Conservation (phyloP, 1,284 basidiomycete species). For the Xerocomus minutiporus region DNA sequence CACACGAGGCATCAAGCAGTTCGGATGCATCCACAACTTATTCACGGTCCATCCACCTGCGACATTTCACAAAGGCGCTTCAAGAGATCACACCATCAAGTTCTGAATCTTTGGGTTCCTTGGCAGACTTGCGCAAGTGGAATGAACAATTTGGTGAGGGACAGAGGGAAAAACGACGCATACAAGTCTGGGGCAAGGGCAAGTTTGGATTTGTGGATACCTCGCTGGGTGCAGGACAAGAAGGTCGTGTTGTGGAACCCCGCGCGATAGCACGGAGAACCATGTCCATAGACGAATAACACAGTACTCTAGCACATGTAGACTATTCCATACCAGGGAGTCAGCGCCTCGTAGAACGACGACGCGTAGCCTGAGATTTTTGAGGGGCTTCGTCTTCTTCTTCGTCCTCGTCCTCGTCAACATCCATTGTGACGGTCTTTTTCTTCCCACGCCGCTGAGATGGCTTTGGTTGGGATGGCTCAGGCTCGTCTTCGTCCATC, state of each 20-base stretch:
- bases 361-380: conserved; percentile 23
- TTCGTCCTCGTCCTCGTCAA: conserved; percentile 36
- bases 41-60: conserved; percentile 46
- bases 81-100: conserved; percentile 84
- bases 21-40: conserved; percentile 8
- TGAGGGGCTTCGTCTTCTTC: conserved; percentile 28
- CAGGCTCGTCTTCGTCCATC: conserved; percentile 34
- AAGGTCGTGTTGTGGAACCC: conserved; percentile 40
- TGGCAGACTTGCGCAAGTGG: conserved; percentile 84
- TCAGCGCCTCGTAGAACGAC: conserved; percentile 23
- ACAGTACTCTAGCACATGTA: conserved; percentile 14
- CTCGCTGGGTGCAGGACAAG: conserved; percentile 30
- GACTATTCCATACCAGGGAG: background rate
- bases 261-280: conserved; percentile 14
- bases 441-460: conserved; percentile 31
- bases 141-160: conserved; percentile 90
- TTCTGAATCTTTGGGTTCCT: conserved; percentile 74
- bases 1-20: conserved; percentile 5
- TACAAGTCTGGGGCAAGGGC: conserved; percentile 71
- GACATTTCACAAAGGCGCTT: conserved; percentile 78
- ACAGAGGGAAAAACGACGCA: conserved; percentile 51
- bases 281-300: conserved; percentile 26
- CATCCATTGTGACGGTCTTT: conserved; percentile 34
- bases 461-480: conserved; percentile 25
- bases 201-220: conserved; percentile 65